Base-by-base conservation (phyloP, 495 filamentous ascomycete genomes). In the Xylaria nigripes region DNA sequence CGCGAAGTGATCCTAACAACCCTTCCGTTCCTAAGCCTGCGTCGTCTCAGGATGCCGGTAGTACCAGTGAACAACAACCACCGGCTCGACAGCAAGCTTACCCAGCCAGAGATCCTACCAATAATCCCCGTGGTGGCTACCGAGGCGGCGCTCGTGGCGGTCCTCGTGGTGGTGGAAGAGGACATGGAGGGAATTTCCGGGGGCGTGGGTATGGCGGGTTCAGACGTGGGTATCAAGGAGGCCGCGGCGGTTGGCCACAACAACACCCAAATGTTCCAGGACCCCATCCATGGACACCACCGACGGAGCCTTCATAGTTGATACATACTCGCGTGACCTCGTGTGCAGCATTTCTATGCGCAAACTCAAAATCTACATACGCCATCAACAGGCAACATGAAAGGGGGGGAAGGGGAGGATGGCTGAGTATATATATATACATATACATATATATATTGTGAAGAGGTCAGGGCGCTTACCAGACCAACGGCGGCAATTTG, bases 121-220 rank as follows among this genome's bases (percentile, higher is more conserved):
- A 15, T 19, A 47, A 51, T 48, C 24, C 49, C 41, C 64, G 65
- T 18, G 60, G 62, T 1, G 29, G 41, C 21, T n/a, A n/a, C n/a
- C n/a, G n/a, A n/a, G n/a, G n/a, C n/a, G n/a, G n/a, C n/a, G n/a
- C n/a, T n/a, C n/a, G n/a, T 36, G 32, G 32, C 32, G 32, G 32
- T 36, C 52, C 48, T 46, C 65, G 63, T 27, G 62, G 65, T 19
- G 62, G 60, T 1, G 45, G 44, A 27, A 51, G 65, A 36, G 65
- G 60, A 27, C 60, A 61, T 27, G 52, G 58, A n/a, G 59, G 60
- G 44, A 51, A 51, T 12, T 63, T 48, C 21, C 52, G 61, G 40
- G 57, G 53, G 9, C 61, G 64, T 54, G 58, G 61, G 0, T 57
- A 58, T 48, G 52, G 61, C 13, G 59, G 59, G 5, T 43, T 21